Percentiles rank a stretch among this genome's conserved stretches.
phyloP scores from a whole-genome alignment of 306 rosid genomes.

The Alnus rubra region DNA sequence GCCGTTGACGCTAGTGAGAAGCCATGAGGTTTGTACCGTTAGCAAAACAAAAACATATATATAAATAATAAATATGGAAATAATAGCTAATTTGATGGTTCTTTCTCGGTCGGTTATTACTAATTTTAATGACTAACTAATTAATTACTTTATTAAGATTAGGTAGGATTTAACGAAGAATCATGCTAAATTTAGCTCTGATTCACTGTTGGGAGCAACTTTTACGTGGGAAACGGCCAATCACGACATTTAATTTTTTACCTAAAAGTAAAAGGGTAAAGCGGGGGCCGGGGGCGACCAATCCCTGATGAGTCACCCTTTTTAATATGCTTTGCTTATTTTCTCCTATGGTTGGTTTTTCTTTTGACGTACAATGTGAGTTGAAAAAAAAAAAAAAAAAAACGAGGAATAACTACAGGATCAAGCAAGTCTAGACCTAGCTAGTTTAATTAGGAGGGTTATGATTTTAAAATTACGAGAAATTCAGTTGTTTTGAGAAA shows the following conservation, averaged over 20 bases:
- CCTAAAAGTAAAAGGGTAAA: too few relatives aligned
- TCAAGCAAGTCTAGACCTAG: too few relatives aligned
- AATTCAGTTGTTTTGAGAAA: too few relatives aligned
- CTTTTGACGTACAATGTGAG: too few relatives aligned
- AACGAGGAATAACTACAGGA: too few relatives aligned
- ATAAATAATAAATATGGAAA: too few relatives aligned
- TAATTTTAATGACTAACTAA: background rate
- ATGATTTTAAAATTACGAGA: too few relatives aligned
- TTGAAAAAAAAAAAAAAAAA: too few relatives aligned
- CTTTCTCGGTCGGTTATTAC: background rate
- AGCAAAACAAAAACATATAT: too few relatives aligned
- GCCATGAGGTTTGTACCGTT: background rate
- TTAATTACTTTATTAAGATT: background rate
- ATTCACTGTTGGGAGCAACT: background rate
- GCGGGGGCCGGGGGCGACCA: background rate
- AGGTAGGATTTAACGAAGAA: conserved; percentile 15
- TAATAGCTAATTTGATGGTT: background rate
- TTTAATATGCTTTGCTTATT: background rate
- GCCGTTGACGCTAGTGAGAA: conserved; percentile 19
- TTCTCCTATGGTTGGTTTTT: too few relatives aligned
- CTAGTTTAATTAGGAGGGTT: too few relatives aligned
- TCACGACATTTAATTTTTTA: background rate
- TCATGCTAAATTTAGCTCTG: background rate
- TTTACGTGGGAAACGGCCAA: background rate
- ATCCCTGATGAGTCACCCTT: background rate